A percentile compares a stretch with the other conserved stretches of the same genome.
phyloP scores from a whole-genome alignment of 257 asterid genomes.

The Echium plantagineum region DNA sequence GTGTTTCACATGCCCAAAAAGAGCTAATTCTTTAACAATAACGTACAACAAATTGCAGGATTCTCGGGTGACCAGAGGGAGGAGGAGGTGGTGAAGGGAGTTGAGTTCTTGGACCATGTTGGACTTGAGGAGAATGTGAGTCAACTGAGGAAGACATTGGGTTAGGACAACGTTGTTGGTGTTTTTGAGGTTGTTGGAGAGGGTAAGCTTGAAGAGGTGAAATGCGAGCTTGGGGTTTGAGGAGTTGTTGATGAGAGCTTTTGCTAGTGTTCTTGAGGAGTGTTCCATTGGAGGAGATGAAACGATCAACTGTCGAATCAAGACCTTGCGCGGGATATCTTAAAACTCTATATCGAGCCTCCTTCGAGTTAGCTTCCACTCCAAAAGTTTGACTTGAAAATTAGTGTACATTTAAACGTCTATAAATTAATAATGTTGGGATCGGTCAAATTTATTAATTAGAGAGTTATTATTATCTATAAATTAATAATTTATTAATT shows the following conservation, averaged over 20 bases:
- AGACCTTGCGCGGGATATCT: too few relatives aligned
- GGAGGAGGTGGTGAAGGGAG: slow-evolving; percentile 44
- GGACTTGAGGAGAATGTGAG: slow-evolving; percentile 55
- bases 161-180: slow-evolving; percentile 11
- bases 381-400: too few relatives aligned
- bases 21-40: slow-evolving; percentile 38
- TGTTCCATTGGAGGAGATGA: slow-evolving; percentile 18
- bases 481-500: too few relatives aligned
- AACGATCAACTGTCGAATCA: too few relatives aligned
- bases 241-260: slow-evolving; percentile 43
- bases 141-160: slow-evolving; percentile 35
- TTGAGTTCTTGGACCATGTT: slow-evolving; percentile 53
- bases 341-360: too few relatives aligned
- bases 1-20: slow-evolving; percentile 26
- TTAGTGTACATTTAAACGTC: too few relatives aligned
- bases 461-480: too few relatives aligned
- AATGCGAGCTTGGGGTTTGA: slow-evolving; percentile 59
- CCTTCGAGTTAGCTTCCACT: too few relatives aligned
- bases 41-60: slow-evolving; percentile 25
- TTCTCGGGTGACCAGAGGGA: slow-evolving; percentile 19
- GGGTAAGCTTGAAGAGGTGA: slow-evolving; percentile 43
- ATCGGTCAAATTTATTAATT: too few relatives aligned
- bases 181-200: slow-evolving; percentile 4
- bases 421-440: too few relatives aligned
- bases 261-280: slow-evolving; percentile 26